Percentiles rank a stretch among this genome's conserved stretches.
phyloP scores from a whole-genome alignment of 495 filamentous ascomycete genomes.

The Zalerion maritima region DNA sequence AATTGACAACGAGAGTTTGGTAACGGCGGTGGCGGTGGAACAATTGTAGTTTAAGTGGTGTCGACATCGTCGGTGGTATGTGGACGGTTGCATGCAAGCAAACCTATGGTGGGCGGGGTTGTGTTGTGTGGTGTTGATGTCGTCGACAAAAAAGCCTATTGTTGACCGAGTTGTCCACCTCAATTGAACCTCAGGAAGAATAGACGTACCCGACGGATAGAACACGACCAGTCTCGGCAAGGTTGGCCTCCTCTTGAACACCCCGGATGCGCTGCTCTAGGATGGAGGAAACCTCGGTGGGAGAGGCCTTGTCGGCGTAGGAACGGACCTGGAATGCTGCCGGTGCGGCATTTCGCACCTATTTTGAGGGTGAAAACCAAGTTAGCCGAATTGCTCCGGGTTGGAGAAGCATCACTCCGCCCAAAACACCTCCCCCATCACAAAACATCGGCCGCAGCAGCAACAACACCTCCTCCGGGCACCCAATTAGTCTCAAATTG shows the following conservation, averaged over 20 bases:
- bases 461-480: too few species aligned
- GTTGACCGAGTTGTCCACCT: slow-evolving; percentile 1
- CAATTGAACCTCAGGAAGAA: slow-evolving; percentile 3
- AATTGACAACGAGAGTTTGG: too few species aligned
- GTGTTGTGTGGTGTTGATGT: too few species aligned
- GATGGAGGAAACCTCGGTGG: slow-evolving; percentile 97
- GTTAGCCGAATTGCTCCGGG: slow-evolving; percentile 43
- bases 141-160: too few species aligned
- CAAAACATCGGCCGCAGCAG: too few species aligned
- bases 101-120: too few species aligned
- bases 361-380: slow-evolving; percentile 21
- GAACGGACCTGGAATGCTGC: slow-evolving; percentile 63
- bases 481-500: too few species aligned
- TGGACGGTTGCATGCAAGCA: too few species aligned
- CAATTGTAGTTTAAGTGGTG: slow-evolving; percentile 5
- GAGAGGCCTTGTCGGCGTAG: slow-evolving; percentile 87
- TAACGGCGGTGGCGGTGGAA: not conserved
- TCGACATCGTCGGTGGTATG: slow-evolving; percentile 9
- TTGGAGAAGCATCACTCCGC: too few species aligned
- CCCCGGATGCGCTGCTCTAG: slow-evolving; percentile 97
- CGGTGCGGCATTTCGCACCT: slow-evolving; percentile 81
- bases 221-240: slow-evolving; percentile 97
- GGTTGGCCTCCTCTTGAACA: slow-evolving; percentile 86
- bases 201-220: slow-evolving; percentile 91
- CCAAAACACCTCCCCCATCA: too few species aligned